A percentile compares a stretch with the other conserved stretches of the same genome.
phyloP scores from a whole-genome alignment of 257 asterid genomes.

The Capsicum rhomboideum region DNA sequence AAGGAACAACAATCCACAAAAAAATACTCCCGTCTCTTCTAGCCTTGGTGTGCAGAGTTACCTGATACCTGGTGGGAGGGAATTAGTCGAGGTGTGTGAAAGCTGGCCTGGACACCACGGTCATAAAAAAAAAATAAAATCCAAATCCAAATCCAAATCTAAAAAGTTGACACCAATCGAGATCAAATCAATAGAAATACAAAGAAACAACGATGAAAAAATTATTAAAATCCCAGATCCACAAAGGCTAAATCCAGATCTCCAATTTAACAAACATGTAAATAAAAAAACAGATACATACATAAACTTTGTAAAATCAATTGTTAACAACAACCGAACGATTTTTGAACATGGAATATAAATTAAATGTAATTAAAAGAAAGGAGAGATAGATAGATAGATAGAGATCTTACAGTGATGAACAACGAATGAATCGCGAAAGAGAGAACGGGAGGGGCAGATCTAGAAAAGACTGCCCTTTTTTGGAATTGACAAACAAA shows the following conservation, averaged over 20 bases:
- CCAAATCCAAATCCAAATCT: no score
- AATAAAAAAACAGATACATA: not conserved
- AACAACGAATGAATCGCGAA: not conserved
- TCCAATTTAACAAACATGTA: not conserved
- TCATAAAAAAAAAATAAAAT: no score
- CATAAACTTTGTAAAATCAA: not conserved
- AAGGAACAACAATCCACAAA: not conserved
- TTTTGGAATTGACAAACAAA: not conserved
- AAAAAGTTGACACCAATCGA: not conserved
- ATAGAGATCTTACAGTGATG: conserved; percentile 9
- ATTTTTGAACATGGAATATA: no score
- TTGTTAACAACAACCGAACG: not conserved
- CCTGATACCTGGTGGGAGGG: no score
- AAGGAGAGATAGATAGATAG: not conserved
- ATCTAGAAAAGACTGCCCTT: conserved; percentile 27
- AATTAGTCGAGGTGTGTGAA: no score
- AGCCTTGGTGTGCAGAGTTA: no score
- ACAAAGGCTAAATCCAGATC: not conserved
- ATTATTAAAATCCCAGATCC: not conserved
- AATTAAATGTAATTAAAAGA: no score
- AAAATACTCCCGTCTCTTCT: no score
- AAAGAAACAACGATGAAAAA: not conserved
- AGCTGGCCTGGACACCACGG: no score
- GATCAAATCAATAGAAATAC: not conserved
- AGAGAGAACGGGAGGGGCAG: conserved; percentile 12